Base-by-base conservation (phyloP, 2,329 filamentous ascomycete genomes). In the Pyrenochaeta sp. region DNA sequence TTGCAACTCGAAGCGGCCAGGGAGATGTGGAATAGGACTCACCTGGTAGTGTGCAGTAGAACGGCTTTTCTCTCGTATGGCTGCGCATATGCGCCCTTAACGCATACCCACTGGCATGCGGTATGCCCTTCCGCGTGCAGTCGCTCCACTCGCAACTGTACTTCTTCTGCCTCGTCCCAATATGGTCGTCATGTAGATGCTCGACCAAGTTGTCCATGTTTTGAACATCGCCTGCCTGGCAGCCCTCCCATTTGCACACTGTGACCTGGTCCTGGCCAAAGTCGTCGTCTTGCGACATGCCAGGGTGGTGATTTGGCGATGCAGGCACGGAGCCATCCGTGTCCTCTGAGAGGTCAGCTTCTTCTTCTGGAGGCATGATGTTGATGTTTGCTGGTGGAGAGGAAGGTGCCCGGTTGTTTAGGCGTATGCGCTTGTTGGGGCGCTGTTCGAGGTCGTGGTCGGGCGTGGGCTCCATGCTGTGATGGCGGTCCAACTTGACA, bases 71-170 rank as follows among this genome's bases (percentile, higher is more conserved):
- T 71, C 95, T 86, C 1, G 95, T 99, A 75, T 99, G 95, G 73
- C 93, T 97, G 65, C 95, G 85, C 93, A 99, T 97, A 72, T 99
- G 95, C 9, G 95, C 95, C 75, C 96, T 93, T 60, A 99, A 80
- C 4, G 95, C 95, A 78, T 99, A 99, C 2, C 92, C 95, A 69
- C 92, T 97, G 1, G 94, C 94, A 77, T 99, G 95, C 15, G 91
- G 88, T 77, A 95, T 87, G 54, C 92, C 92, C 79, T 97, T 98
- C 57, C 93, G 82, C 47, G 83, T 84, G 75, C 95, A 99, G 63
- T 94, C 94, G 54, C 85, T 87, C 95, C 95, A 99, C 78, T 98
- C 94, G 78, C 95, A 99, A n/a, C 91, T 92, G 75, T 98, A 98
- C 76, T 95, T 97, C 79, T 96, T 97, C 79, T 95, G 91, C 49